Evolutionary conservation across 805 yeast genomes (phyloP), one percentile per base, ranked within the genome.

Genomic region (Sugiyamaella floridensis): DNA sequence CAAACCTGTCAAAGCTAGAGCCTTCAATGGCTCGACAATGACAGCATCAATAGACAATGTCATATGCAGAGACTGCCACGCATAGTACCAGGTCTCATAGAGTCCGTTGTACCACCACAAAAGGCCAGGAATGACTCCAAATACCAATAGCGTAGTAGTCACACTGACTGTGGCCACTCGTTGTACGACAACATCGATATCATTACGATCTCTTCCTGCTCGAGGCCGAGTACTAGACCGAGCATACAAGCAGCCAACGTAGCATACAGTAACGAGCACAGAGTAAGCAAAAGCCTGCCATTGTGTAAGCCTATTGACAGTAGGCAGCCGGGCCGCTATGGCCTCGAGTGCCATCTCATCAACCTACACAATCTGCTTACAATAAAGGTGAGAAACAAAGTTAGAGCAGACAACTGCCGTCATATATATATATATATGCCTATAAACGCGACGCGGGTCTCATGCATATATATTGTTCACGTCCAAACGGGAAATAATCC

Each of bases 1-100:
- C 0, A 72, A 64, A 1, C 63, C 51, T 1, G 79, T 72, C 7
- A 76, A 56, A 0, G 64, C 14, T 9, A 69, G 44, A 1, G 65
- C 60, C 18, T 58, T 55, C 0, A 54, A 1, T 2, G 58, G 53
- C 41, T 63, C 67, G 11, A 55, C 16, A 20, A 58, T 20, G n/a
- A 43, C 40, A 34, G 34, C 47, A 22, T 42, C 29, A 42, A 40
- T 10, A 19, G 43, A 45, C 16, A 42, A 29, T 19, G 45, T 18
- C 19, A 58, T 20, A n/a, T 53, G 51, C 20, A 54, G 49, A 4
- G 53, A 43, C 20, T 28, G 48, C 54, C 51, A 50, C 19, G 49
- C 56, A 19, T 43, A 51, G 40, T 45, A 53, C 53, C 56, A 51
- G 7, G 43, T 16, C 43, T 43, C 49, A 29, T 49, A 57, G 16